Conservation (phyloP, 78 protist species). For the Monosiga brevicollis region DNA sequence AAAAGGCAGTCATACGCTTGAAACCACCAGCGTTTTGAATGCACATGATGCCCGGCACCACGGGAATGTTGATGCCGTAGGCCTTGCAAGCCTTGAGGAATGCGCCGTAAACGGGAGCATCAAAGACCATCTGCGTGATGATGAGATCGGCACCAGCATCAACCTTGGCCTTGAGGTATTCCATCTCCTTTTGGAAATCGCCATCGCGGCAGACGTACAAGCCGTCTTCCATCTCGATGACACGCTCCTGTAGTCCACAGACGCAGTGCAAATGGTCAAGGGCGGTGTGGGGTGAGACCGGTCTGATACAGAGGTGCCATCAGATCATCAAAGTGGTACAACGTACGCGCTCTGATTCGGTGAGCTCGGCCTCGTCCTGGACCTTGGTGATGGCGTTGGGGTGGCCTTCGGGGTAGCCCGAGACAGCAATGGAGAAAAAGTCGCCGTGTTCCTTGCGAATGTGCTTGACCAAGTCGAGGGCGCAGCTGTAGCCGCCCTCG, state of each 20-base stretch:
- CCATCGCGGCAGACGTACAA: not conserved
- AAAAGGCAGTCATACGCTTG: conserved; percentile 68
- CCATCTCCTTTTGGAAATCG: conserved; percentile 43
- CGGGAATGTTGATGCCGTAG: conserved; percentile 82
- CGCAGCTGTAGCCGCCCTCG: conserved; percentile 71
- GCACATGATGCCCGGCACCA: conserved; percentile 96
- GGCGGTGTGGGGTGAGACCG: not conserved
- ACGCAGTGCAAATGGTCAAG: not conserved
- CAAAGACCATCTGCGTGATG: conserved; percentile 90
- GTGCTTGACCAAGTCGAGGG: conserved; percentile 74
- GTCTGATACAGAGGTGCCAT: too few relatives aligned
- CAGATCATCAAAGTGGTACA: too few relatives aligned
- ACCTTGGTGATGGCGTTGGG: not conserved
- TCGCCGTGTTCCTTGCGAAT: conserved; percentile 78
- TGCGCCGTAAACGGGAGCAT: conserved; percentile 21
- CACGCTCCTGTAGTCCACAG: not conserved
- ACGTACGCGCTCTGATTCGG: not conserved
- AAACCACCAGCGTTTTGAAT: conserved; percentile 54
- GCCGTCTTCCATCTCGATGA: not conserved
- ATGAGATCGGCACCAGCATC: conserved; percentile 92
- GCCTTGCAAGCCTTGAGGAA: conserved; percentile 24
- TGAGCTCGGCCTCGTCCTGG: not conserved
- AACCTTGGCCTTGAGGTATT: conserved; percentile 68
- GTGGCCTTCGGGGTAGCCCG: conserved; percentile 28
- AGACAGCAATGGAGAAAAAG: conserved; percentile 78